Evolutionary conservation across 352 stramenopile genomes (phyloP), one percentile per base, ranked within the genome.

Genomic region (Pythium phragmiticola): DNA sequence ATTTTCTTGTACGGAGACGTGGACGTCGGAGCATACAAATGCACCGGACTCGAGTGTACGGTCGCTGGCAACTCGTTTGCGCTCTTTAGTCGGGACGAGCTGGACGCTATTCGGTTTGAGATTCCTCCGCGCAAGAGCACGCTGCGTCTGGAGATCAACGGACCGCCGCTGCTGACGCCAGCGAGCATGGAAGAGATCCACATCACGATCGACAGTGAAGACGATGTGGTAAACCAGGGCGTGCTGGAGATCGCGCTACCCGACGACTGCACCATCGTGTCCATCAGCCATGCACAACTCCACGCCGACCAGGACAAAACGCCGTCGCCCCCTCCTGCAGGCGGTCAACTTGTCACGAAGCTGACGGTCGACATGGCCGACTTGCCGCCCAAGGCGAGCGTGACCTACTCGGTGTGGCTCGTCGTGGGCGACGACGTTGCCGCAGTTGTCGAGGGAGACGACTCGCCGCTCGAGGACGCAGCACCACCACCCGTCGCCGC

Each of bases 51-150:
- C 16, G 79, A 88, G 45, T 90, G 83, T 43, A 60, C 81, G 0
- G 57, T 92, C 6, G 79, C 77, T 3, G 80, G 79, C 7, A 83
- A 72, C 28, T 71, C 74, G 2, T 89, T 92, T 46, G 63, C 58
- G 9, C 66, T 92, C 19, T 58, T 88, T 45, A 66, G 68, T 28
- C 41, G 57, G 2, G 43, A 48, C 8, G 73, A 75, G 6, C 53
- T 87, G 34, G 56, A 60, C 33, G 42, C 69, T 1, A 69, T 77
- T 21, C 53, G 30, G 13, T 90, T 93, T 49, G 66, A 76, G 48
- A 79, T 93, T 46, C 69, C 70, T 21, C 63, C 64, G 8, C 76
- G 76, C 42, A 74, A 87, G 64, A 90, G 78, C 49, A 87, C 79
- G 0, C 60, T 89, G 12, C 63, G 71, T 28, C 61, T 94, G 28